Conservation (phyloP, 2,329 filamentous ascomycete species). For the Beauveria australis region DNA sequence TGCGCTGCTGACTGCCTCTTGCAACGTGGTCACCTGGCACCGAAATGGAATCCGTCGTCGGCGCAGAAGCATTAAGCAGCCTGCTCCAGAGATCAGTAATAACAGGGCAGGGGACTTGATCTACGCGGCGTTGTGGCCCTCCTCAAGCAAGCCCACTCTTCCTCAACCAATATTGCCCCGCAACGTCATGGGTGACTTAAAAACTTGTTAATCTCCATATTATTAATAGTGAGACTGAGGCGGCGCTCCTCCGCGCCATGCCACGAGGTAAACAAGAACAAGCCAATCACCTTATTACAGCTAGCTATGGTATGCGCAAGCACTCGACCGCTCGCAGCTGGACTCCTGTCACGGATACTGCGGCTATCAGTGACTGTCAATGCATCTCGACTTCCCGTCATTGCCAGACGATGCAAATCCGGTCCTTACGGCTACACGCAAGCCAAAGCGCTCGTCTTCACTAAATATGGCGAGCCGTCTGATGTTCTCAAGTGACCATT, state of each 20-base stretch:
- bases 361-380: background rate
- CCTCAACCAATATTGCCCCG: background rate
- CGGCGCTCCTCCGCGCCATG: too few relatives aligned
- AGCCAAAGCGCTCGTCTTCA: slow-evolving; percentile 73
- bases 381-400: slow-evolving; percentile 14
- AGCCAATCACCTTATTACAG: too few relatives aligned
- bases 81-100: too few relatives aligned
- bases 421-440: slow-evolving; percentile 74
- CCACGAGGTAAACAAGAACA: background rate
- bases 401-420: slow-evolving; percentile 40
- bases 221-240: too few relatives aligned
- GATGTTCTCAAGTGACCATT: slow-evolving; percentile 59
- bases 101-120: too few relatives aligned
- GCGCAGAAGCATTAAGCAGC: too few relatives aligned
- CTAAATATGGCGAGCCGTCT: slow-evolving; percentile 64
- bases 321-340: background rate
- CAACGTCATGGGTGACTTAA: slow-evolving; percentile 1
- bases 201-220: background rate
- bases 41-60: too few relatives aligned
- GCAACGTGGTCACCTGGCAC: too few relatives aligned
- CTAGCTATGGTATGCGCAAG: background rate
- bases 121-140: background rate
- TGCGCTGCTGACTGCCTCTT: too few relatives aligned
- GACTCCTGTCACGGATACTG: background rate
- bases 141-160: background rate